phyloP scores from a whole-genome alignment of 2,329 filamentous ascomycete genomes.

The Xylariaceae sp. region DNA sequence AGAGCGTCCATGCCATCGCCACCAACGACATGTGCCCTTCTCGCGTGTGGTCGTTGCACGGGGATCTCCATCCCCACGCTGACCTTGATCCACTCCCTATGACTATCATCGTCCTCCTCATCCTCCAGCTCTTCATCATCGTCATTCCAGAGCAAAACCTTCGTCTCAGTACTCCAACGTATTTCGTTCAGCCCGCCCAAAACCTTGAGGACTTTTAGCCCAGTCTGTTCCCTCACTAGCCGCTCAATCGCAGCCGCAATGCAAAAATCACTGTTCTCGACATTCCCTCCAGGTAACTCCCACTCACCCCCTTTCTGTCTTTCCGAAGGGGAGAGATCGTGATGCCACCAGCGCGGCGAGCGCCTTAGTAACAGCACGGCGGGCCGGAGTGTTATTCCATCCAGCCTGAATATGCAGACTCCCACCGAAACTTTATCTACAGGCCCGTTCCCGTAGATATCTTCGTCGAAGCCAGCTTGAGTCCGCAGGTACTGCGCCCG shows the following conservation, averaged over 20 bases:
- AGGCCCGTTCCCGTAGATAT: not conserved
- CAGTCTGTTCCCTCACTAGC: slow-evolving; percentile 23
- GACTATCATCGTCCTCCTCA: not conserved
- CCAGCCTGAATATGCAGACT: slow-evolving; percentile 28
- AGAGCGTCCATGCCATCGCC: not conserved
- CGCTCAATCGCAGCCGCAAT: slow-evolving; percentile 28
- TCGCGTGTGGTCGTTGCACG: not conserved
- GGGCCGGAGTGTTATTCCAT: slow-evolving; percentile 21
- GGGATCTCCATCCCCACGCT: not conserved
- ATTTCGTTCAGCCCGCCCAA: slow-evolving; percentile 22
- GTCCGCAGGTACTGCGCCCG: slow-evolving; percentile 24
- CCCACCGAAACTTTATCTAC: slow-evolving; percentile 23
- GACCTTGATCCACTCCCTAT: not conserved
- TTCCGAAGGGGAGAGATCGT: not conserved
- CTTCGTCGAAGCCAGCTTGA: not conserved
- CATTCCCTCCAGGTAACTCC: slow-evolving; percentile 27
- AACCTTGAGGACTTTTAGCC: slow-evolving; percentile 22
- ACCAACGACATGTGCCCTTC: not conserved
- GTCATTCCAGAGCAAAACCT: slow-evolving; percentile 20
- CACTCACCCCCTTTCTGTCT: slow-evolving; percentile 10
- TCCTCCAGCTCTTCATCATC: not conserved
- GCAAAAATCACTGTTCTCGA: slow-evolving; percentile 25
- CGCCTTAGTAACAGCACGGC: slow-evolving; percentile 25
- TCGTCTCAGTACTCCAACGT: slow-evolving; percentile 14
- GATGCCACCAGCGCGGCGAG: slow-evolving; percentile 7